phyloP scores from a whole-genome alignment of 2,329 filamentous ascomycete genomes.

The Diaporthe sp. region DNA sequence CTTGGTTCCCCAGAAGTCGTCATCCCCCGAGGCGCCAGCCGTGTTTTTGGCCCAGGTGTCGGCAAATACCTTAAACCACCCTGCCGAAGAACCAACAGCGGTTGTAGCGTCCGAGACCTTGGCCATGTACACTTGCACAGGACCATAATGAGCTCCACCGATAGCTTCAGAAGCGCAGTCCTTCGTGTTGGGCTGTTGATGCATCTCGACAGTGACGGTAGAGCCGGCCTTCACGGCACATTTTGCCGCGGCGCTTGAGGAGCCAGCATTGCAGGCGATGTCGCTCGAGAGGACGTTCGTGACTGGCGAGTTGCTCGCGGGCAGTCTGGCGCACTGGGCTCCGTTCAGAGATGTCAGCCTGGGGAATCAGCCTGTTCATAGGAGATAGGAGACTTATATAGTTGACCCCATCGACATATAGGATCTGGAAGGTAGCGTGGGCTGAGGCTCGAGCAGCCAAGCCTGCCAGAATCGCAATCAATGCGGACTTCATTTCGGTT shows the following conservation, averaged over 20 bases:
- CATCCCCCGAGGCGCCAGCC: conserved; percentile 48
- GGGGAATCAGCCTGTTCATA: not conserved
- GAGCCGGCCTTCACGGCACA: conserved; percentile 59
- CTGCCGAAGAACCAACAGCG: conserved; percentile 51
- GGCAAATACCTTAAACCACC: conserved; percentile 65
- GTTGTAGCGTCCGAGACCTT: conserved; percentile 58
- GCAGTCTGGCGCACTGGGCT: conserved; percentile 58
- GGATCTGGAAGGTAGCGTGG: conserved; percentile 63
- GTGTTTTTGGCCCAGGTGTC: conserved; percentile 51
- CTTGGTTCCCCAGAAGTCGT: conserved; percentile 58
- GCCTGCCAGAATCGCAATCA: conserved; percentile 44
- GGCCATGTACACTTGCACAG: conserved; percentile 59
- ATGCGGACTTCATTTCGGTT: conserved; percentile 48
- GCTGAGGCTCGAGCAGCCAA: conserved; percentile 50
- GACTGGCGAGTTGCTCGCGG: conserved; percentile 62
- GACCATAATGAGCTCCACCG: conserved; percentile 63
- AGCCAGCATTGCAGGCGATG: conserved; percentile 57
- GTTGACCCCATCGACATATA: conserved; percentile 58
- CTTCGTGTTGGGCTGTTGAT: conserved; percentile 51
- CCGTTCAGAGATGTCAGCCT: conserved; percentile 45
- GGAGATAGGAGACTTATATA: conserved; percentile 45
- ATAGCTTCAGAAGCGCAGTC: conserved; percentile 61
- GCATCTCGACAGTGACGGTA: conserved; percentile 65
- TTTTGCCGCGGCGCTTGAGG: conserved; percentile 48
- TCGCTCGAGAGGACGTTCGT: conserved; percentile 53